phyloP scores from a whole-genome alignment of 1,139 yeast genomes.

The Debaryomyces fabryi region DNA sequence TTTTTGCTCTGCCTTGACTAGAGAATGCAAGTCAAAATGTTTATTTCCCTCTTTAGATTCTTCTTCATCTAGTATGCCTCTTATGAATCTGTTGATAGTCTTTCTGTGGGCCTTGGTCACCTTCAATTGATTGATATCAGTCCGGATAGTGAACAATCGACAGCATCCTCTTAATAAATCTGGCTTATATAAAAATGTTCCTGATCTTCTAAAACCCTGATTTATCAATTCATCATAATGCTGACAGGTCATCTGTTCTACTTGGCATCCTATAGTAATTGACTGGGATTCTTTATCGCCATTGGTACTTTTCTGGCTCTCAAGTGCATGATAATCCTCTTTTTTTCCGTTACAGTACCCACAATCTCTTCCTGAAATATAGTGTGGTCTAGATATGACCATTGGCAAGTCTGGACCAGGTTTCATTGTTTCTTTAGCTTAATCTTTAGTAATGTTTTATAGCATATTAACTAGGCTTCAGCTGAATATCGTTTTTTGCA shows the following conservation, averaged over 20 bases:
- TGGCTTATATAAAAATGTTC: conserved; percentile 70
- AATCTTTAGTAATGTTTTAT: background rate
- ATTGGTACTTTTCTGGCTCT: conserved; percentile 19
- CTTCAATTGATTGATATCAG: conserved; percentile 48
- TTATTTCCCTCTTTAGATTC: conserved; percentile 18
- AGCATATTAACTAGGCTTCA: background rate
- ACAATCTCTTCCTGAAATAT: conserved; percentile 41
- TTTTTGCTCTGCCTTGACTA: conserved; percentile 27
- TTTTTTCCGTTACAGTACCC: conserved; percentile 68
- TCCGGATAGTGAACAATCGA: conserved; percentile 77
- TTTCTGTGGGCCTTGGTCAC: conserved; percentile 70
- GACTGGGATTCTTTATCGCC: conserved; percentile 23
- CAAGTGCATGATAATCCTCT: conserved; percentile 40
- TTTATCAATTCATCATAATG: conserved; percentile 69
- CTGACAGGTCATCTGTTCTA: conserved; percentile 48
- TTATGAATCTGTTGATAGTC: conserved; percentile 62
- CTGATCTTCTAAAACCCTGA: conserved; percentile 80
- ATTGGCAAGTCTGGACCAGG: conserved; percentile 8
- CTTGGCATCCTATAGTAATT: conserved; percentile 52
- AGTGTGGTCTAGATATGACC: conserved; percentile 23
- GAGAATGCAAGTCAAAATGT: conserved; percentile 21
- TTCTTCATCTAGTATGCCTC: conserved; percentile 32
- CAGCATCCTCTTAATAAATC: conserved; percentile 79
- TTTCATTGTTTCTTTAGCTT: background rate
- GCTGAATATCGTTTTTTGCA: background rate